Conservation (phyloP, 768 basidiomycete genomes). For the Leccinum rimulosum region DNA sequence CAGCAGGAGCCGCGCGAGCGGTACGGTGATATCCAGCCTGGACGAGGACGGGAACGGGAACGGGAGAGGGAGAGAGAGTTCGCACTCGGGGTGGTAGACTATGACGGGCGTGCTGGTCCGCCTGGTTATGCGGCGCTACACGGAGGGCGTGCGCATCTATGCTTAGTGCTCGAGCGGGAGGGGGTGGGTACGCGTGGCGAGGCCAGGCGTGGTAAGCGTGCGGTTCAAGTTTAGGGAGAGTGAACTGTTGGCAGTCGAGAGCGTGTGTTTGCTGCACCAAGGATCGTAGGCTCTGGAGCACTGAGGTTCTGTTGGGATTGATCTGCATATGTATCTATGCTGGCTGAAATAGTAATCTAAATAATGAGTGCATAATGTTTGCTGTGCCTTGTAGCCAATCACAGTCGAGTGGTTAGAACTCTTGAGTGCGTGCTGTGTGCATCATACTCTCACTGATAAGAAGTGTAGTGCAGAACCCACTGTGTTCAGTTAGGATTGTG, state of each 20-base stretch:
- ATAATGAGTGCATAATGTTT: too few species aligned
- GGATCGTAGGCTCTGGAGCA: constrained; percentile 1
- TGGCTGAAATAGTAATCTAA: too few species aligned
- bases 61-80: constrained; percentile 9
- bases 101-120: constrained; percentile 21
- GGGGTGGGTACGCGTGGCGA: constrained; percentile 21
- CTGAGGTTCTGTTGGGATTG: too few species aligned
- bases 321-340: too few species aligned
- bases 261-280: constrained; percentile 22
- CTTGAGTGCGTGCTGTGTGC: constrained; percentile 15
- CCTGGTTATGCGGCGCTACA: constrained; percentile 20
- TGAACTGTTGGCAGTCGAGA: constrained; percentile 20
- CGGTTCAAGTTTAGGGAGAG: constrained; percentile 21
- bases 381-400: too few species aligned
- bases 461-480: too few species aligned
- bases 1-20: constrained; percentile 5
- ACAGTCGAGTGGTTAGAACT: constrained; percentile 21
- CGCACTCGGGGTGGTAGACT: constrained; percentile 23
- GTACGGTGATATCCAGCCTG: not conserved
- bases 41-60: constrained; percentile 7
- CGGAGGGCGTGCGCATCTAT: constrained; percentile 17
- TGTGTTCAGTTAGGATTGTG: too few species aligned
- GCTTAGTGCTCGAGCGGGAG: constrained; percentile 9
- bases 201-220: constrained; percentile 20
- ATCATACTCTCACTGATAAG: too few species aligned